Base-by-base conservation (phyloP, 2,329 filamentous ascomycete species). In the Penicillium sp. region DNA sequence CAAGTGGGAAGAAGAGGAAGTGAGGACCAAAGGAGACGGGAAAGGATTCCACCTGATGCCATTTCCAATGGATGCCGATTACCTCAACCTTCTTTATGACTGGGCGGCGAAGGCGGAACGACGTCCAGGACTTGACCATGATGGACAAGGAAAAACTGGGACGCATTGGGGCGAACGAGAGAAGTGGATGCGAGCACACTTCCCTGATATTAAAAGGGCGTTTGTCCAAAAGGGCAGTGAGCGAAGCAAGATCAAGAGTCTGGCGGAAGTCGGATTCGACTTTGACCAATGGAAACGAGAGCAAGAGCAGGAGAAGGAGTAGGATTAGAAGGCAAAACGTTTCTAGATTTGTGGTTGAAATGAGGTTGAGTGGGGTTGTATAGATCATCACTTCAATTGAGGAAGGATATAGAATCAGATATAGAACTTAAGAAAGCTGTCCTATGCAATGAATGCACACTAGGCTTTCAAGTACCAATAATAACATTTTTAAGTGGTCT, bases 181-280 rank as follows among this genome's bases (percentile, higher is more conserved):
- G 63, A 83, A 85, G 48, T 95, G 90, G 90, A 81, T 88, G 66
- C 81, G 92, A 16, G 80, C 82, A 53, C 79, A 86, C 3, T 89
- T 89, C 62, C 79, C 83, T 0, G 79, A 86, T 11, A 89, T 92
- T 31, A 89, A 91, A 71, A 81, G 86, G 62, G 83, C 81, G 26
- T 97, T 94, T 69, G 82, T 87, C 54, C 78, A 82, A 57, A 76
- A 77, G 33, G 91, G 91, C 0, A 81, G 86, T 31, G 70, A 72
- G 44, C 77, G 83, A 53, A 61, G 71, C 43, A 77, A 73, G 6
- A 86, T 91, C 9, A 87, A 74, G 67, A 85, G 79, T 3, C 70
- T 95, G 19, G 81, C 84, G 59, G 88, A 95, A 61, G 77, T 96
- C 26, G 92, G 91, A 0, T 90, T 89, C 65, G 71, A 78, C 50